Evolutionary conservation across 1,139 yeast species (phyloP).

Genomic region (Candida sanyaensis): DNA sequence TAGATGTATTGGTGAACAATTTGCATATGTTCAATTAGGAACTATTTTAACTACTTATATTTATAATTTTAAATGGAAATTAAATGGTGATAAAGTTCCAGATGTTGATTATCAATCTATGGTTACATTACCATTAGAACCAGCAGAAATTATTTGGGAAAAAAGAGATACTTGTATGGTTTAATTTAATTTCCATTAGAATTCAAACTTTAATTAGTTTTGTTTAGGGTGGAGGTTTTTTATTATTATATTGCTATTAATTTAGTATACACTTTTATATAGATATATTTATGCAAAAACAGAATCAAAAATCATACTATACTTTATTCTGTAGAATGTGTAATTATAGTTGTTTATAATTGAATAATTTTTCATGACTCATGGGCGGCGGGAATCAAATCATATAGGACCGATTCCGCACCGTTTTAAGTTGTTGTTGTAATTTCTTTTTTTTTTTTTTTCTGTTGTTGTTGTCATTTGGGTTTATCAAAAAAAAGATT

Average conservation of each 20-base stretch:
- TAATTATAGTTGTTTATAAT: not conserved
- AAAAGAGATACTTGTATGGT: constrained; percentile 47
- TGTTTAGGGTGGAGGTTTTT: too few relatives aligned
- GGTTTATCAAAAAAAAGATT: too few relatives aligned
- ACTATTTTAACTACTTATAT: constrained; percentile 76
- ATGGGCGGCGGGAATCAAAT: too few relatives aligned
- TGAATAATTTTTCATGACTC: too few relatives aligned
- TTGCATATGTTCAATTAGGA: constrained; percentile 93
- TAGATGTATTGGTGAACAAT: constrained; percentile 98
- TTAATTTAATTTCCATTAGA: too few relatives aligned
- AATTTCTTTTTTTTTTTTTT: too few relatives aligned
- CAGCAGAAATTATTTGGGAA: constrained; percentile 80
- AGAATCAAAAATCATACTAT: too few relatives aligned
- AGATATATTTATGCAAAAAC: not conserved
- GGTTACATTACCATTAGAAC: constrained; percentile 87
- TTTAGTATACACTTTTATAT: not conserved
- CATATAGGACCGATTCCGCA: not conserved
- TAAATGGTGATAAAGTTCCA: constrained; percentile 66
- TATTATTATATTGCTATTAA: not conserved
- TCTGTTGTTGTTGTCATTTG: too few relatives aligned
- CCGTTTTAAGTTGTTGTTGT: too few relatives aligned
- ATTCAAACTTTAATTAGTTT: too few relatives aligned
- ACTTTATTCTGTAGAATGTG: too few relatives aligned
- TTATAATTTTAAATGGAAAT: constrained; percentile 76
- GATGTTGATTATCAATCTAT: constrained; percentile 83